A percentile compares a stretch with the other conserved stretches of the same genome.
Conservation (phyloP, 2,329 filamentous ascomycete species). For the Epichloe festucae region DNA sequence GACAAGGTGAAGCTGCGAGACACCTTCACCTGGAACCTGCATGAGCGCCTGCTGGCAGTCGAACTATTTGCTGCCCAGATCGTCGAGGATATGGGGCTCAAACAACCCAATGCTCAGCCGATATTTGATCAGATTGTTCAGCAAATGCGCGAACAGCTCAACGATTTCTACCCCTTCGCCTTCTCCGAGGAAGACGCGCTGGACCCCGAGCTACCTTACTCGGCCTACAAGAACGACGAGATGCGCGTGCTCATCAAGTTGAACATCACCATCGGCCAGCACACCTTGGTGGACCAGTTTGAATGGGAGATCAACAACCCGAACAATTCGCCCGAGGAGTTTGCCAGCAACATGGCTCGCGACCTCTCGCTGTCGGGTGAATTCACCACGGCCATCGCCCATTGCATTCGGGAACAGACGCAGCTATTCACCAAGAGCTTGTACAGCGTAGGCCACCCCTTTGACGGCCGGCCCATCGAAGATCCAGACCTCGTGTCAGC, state of each 20-base stretch:
- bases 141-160: conserved; percentile 78
- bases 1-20: conserved; percentile 93
- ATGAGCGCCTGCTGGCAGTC: conserved; percentile 70
- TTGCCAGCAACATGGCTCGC: conserved; percentile 75
- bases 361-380: conserved; percentile 88
- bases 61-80: conserved; percentile 81
- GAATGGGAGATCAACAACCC: conserved; percentile 99
- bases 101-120: conserved; percentile 54
- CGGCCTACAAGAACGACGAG: conserved; percentile 95
- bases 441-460: conserved; percentile 86
- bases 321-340: conserved; percentile 85
- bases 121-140: conserved; percentile 46
- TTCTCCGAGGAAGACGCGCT: conserved; percentile 82
- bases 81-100: conserved; percentile 78
- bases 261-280: conserved; percentile 92
- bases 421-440: conserved; percentile 90
- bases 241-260: conserved; percentile 94
- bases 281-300: conserved; percentile 91
- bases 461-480: conserved; percentile 86
- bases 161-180: conserved; percentile 86
- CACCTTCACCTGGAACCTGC: conserved; percentile 96
- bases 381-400: conserved; percentile 93
- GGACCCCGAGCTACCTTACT: conserved; percentile 81
- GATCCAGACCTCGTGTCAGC: conserved; percentile 78
- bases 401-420: conserved; percentile 91